Evolutionary conservation across 345 rosid species (phyloP), one percentile per base, ranked within the genome.

Genomic region (Adansonia digitata): DNA sequence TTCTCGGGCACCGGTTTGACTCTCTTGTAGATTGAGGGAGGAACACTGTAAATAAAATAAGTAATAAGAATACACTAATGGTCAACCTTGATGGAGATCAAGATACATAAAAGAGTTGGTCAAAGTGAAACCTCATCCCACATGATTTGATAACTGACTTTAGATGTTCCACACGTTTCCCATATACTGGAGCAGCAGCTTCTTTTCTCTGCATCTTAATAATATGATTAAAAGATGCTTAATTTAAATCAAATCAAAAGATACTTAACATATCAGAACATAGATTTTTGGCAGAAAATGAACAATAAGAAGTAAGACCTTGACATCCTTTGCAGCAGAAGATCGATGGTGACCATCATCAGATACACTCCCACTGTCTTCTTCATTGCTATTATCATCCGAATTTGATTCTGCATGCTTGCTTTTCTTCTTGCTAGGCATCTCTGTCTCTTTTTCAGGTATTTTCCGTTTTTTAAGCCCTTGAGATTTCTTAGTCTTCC

Each of bases 1-100:
- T 84, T 86, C 84, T 92, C 98, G 63, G 94, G 84, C 24, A 74
- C 94, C 83, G 90, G 94, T 84, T 91, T 92, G 73, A 85, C 98
- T 81, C 89, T 94, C 86, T 78, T 90, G 83, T 94, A 94, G 77
- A 92, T 65, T 17, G 77, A 53, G 29, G 98, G 98, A 71, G 98
- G 90, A 74, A 92, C 81, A 80, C 97, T 92, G 86, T 76, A 82
- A 75, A 67, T 60, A 61, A 62, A 74, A 70, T 46, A 67, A 48
- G 65, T 34, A 27, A 45, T 5, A 63, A 31, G 43, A 48, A 61
- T 62, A 63, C 7, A 14, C 8, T 12, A 59, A 20, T 75, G 2
- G 52, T 74, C 70, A 73, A 74, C 70, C 72, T 37, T 26, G 49
- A 57, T 22, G 42, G 72, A 75, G 55, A 56, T 24, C 22, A 18